Conservation (phyloP, 2,329 filamentous ascomycete species). For the Paraphaeosphaeria minitans region DNA sequence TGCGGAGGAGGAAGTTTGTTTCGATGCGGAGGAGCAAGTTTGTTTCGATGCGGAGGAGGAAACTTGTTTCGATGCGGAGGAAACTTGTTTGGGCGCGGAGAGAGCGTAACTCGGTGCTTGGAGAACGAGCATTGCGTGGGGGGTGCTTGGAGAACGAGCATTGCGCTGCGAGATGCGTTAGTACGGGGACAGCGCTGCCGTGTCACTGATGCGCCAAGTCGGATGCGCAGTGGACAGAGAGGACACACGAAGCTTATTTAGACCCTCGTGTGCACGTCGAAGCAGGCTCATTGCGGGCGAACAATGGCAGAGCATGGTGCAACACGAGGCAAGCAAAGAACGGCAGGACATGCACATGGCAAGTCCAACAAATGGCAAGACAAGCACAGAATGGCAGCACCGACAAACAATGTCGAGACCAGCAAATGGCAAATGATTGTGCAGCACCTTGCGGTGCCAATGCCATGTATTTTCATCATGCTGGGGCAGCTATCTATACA, state of each 20-base stretch:
- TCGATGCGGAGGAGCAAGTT: background rate
- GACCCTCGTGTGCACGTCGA: background rate
- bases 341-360: too few species aligned
- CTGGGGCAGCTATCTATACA: conserved; percentile 10
- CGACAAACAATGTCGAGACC: too few species aligned
- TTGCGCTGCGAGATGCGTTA: background rate
- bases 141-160: conserved; percentile 2
- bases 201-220: background rate
- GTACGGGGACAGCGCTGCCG: background rate
- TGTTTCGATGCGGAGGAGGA: background rate
- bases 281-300: too few species aligned
- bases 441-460: background rate
- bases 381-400: too few species aligned
- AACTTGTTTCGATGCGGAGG: background rate
- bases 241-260: conserved; percentile 1
- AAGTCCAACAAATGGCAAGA: too few species aligned
- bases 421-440: background rate
- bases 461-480: conserved; percentile 5
- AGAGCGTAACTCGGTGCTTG: background rate
- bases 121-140: background rate
- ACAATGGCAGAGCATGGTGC: too few species aligned
- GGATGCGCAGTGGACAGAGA: background rate
- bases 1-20: background rate
- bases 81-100: background rate
- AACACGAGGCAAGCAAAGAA: too few species aligned